Percentiles rank a stretch among this genome's conserved stretches.
These are phyloP conservation scores for Mucor indicus DNA, from an alignment of 371 early-diverging fungal genomes.

Conservation along the genomic window DNA sequence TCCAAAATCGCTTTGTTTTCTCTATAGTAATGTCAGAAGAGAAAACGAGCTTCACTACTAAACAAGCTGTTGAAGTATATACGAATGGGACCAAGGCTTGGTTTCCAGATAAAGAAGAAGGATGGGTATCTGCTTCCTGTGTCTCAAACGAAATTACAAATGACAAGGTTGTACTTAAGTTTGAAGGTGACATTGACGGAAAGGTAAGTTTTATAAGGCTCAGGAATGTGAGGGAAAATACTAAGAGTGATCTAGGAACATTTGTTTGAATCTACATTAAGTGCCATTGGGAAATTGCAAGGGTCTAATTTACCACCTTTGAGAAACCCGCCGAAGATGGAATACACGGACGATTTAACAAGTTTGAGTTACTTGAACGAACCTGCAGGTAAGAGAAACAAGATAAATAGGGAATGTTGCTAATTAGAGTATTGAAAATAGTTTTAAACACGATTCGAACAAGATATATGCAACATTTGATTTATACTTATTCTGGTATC, in stretches of 20 bases:
- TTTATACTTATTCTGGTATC: constrained; percentile 98
- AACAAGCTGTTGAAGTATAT: constrained; percentile 49
- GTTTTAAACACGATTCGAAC: constrained; percentile 87
- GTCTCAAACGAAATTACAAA: constrained; percentile 47
- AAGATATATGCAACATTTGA: constrained; percentile 85
- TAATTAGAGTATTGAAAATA: no score
- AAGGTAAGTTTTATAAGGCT: constrained; percentile 28
- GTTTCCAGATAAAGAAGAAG: constrained; percentile 84
- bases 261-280: constrained; percentile 67
- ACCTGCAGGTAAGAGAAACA: constrained; percentile 62
- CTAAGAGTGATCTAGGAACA: constrained; percentile 57
- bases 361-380: constrained; percentile 90
- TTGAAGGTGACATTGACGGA: constrained; percentile 59
- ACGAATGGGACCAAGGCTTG: constrained; percentile 79
- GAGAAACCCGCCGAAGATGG: constrained; percentile 85
- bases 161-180: constrained; percentile 50
- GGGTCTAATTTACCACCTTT: constrained; percentile 78
- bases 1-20: background rate
- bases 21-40: background rate
- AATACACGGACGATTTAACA: constrained; percentile 91
- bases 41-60: background rate
- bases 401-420: no score
- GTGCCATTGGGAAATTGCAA: constrained; percentile 61
- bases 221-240: background rate
- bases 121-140: constrained; percentile 78